phyloP scores from a whole-genome alignment of 179 eudicot genomes.

The Spinacia oleracea region DNA sequence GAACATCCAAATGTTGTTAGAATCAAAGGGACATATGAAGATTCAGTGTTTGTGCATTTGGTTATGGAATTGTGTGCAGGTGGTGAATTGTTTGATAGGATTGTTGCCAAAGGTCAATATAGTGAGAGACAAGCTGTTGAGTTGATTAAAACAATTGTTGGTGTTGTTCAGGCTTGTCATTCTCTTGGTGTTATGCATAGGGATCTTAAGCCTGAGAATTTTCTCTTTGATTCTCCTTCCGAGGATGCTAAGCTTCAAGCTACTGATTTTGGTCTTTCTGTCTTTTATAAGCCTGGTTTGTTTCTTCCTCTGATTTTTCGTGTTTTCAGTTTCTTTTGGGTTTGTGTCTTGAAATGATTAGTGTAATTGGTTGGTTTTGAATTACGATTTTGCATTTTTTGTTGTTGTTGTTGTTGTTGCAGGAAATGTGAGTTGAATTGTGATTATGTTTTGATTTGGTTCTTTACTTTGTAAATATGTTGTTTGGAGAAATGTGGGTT shows the following conservation, averaged over 20 bases:
- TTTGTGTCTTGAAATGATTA: neutral
- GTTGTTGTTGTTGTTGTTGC: neutral
- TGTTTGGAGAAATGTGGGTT: neutral
- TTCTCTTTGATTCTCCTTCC: conserved; percentile 59
- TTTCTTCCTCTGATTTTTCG: conserved; percentile 15
- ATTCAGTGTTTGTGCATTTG: conserved; percentile 73
- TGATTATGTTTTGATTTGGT: neutral
- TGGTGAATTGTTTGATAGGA: conserved; percentile 83
- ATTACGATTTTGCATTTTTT: neutral
- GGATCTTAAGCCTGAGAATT: conserved; percentile 94
- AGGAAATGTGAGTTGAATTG: neutral
- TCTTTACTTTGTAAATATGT: neutral
- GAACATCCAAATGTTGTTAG: conserved; percentile 76
- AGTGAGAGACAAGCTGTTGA: conserved; percentile 73
- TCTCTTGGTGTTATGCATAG: conserved; percentile 96
- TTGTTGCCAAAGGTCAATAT: conserved; percentile 81
- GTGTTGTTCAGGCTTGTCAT: conserved; percentile 85
- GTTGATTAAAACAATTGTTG: conserved; percentile 74
- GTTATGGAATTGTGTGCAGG: conserved; percentile 86
- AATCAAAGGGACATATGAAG: conserved; percentile 79
- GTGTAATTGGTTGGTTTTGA: neutral
- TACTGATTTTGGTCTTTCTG: conserved; percentile 84
- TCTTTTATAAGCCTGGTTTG: conserved; percentile 89
- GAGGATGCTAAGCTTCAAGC: conserved; percentile 91
- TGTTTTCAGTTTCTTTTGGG: neutral